Evolutionary conservation across 371 early-diverging fungal species (phyloP), one percentile per base, ranked within the genome.

Genomic region (Mucor piriformis): DNA sequence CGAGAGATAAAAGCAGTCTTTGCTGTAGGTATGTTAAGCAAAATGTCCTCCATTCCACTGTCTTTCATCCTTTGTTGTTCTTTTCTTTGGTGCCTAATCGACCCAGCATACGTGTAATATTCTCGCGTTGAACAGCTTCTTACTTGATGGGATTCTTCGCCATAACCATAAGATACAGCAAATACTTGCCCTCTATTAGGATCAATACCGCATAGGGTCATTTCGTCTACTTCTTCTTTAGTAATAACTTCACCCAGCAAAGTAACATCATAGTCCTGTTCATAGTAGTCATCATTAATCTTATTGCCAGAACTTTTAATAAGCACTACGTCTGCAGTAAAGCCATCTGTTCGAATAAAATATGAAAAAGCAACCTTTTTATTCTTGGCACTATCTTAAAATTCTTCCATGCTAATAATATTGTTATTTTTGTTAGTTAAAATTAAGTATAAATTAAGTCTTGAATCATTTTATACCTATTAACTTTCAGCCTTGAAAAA

Each of bases 381-480:
- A 5, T 29, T 29, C 8, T 29, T n/a, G n/a, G 1, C 29, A 4
- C 0, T 29, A 29, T 6, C 29, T 29, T 29, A 0, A 6, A 29
- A 29, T 29, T 29, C 29, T 29, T 29, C 29, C 8, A 29, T 29
- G 29, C 29, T 29, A n/a, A 20, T 40, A 37, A 35, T 52, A 37
- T 24, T 38, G 29, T 29, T 29, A 1, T 1, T 29, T 29, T 29
- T 29, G 0, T 4, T 8, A 29, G 29, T 29, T 29, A 29, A 29
- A 1, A 29, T 29, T 29, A 8, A 29, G 29, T 29, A 29, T 29
- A 29, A 8, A 8, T 29, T 29, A 29, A 29, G 29, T 29, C 29
- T 40, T 53, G 53, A 38, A 53, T 38, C 20, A 8, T 29, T 29
- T 29, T 29, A 29, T 44, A 56, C 47, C 46, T 56, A 23, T 25